A percentile compares a stretch with the other conserved stretches of the same genome.
phyloP scores from a whole-genome alignment of 2,329 filamentous ascomycete genomes.

The Onygenales sp. region DNA sequence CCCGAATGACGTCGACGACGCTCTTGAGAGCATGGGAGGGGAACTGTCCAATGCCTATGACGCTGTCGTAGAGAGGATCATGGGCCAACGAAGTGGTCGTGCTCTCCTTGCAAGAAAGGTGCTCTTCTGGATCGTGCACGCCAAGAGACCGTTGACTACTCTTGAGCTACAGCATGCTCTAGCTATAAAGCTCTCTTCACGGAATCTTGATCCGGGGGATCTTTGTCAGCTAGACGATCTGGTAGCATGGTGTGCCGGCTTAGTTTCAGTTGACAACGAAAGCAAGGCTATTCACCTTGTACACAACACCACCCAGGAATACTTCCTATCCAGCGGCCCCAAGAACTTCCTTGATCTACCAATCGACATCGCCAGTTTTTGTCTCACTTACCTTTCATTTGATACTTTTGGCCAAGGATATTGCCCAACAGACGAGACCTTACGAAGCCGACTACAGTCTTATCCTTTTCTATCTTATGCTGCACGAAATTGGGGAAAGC shows the following conservation, averaged over 20 bases:
- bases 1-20: not conserved
- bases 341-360: conserved; percentile 9
- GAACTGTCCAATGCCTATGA: conserved; percentile 8
- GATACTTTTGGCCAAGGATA: not conserved
- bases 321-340: conserved; percentile 30
- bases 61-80: conserved; percentile 15
- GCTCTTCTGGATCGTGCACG: not conserved
- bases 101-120: not conserved
- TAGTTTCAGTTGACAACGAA: conserved; percentile 14
- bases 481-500: too few species aligned
- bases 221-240: conserved; percentile 1
- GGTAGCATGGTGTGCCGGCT: conserved; percentile 15
- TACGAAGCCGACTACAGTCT: too few species aligned
- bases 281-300: conserved; percentile 17
- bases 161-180: conserved; percentile 16
- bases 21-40: conserved; percentile 12
- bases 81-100: conserved; percentile 14
- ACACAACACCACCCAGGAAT: conserved; percentile 37
- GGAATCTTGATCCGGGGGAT: conserved; percentile 6
- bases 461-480: too few species aligned
- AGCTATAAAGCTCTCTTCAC: conserved; percentile 10
- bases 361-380: conserved; percentile 15
- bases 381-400: conserved; percentile 21
- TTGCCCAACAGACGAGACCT: too few species aligned
- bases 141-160: conserved; percentile 12